Conservation (phyloP, 345 rosid genomes). For the Balakata baccata region DNA sequence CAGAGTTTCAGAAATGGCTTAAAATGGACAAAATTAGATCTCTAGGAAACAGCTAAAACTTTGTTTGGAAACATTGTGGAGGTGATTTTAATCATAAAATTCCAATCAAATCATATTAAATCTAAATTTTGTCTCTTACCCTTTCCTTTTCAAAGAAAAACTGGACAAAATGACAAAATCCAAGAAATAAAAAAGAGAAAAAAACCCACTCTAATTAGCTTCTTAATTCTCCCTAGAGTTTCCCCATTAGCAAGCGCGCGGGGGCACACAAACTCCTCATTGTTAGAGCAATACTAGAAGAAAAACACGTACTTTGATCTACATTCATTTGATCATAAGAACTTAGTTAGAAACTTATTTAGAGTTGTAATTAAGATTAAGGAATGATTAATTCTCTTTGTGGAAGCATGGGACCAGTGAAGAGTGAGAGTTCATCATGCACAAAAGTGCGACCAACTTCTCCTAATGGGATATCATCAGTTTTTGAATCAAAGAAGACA, state of each 20-base stretch:
- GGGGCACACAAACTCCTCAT: too few species aligned
- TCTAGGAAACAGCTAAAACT: conserved; percentile 28
- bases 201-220: conserved; percentile 5
- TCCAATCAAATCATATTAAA: conserved; percentile 24
- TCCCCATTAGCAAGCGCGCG: too few species aligned
- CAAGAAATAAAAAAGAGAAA: conserved; percentile 23
- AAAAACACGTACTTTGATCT: too few species aligned
- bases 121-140: conserved; percentile 11
- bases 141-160: conserved; percentile 16
- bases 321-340: not conserved
- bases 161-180: conserved; percentile 19
- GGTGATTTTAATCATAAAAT: conserved; percentile 15
- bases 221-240: not conserved
- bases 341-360: not conserved
- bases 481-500: conserved; percentile 22
- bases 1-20: too few species aligned
- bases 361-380: not conserved
- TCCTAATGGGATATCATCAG: conserved; percentile 20
- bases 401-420: conserved; percentile 38
- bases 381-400: conserved; percentile 42
- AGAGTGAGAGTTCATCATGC: conserved; percentile 42
- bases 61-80: not conserved
- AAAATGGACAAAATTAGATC: conserved; percentile 26
- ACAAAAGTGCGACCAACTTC: conserved; percentile 25
- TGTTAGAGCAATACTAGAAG: too few species aligned